These are phyloP conservation scores for Hypoxylon sp. DNA, from an alignment of 2,329 filamentous ascomycete species.

Conservation along the genomic window DNA sequence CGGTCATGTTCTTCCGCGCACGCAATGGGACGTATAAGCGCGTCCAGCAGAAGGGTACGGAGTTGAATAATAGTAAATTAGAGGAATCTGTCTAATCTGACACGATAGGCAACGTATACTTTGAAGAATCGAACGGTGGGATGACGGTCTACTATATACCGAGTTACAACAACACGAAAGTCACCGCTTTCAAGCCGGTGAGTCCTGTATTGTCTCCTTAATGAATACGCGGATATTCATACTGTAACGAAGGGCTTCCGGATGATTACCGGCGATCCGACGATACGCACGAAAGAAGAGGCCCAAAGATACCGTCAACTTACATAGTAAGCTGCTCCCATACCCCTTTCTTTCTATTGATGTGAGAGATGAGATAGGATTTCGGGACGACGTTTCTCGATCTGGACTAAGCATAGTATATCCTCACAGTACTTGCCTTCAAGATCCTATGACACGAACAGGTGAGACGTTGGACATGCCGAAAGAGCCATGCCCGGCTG, in stretches of 20 bases:
- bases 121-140: conserved; percentile 54
- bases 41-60: conserved; percentile 43
- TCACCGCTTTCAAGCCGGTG: conserved; percentile 59
- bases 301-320: conserved; percentile 56
- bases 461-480: conserved; percentile 55
- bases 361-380: neutral
- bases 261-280: conserved; percentile 58
- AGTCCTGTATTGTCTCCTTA: conserved; percentile 2
- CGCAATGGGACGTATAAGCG: conserved; percentile 54
- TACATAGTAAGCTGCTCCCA: conserved; percentile 49
- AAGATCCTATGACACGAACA: conserved; percentile 52
- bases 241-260: conserved; percentile 52
- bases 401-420: neutral
- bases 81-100: neutral
- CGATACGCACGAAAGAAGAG: conserved; percentile 51
- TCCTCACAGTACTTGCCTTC: conserved; percentile 52
- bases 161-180: conserved; percentile 50
- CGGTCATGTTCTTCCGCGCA: conserved; percentile 56
- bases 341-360: neutral
- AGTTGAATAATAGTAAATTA: neutral
- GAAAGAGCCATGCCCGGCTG: conserved; percentile 47
- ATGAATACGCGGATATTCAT: conserved; percentile 29
- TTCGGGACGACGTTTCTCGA: neutral
- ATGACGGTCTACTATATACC: conserved; percentile 60
- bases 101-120: conserved; percentile 39